Conservation (phyloP, 2,329 filamentous ascomycete species). For the Aaosphaeria arxii region DNA sequence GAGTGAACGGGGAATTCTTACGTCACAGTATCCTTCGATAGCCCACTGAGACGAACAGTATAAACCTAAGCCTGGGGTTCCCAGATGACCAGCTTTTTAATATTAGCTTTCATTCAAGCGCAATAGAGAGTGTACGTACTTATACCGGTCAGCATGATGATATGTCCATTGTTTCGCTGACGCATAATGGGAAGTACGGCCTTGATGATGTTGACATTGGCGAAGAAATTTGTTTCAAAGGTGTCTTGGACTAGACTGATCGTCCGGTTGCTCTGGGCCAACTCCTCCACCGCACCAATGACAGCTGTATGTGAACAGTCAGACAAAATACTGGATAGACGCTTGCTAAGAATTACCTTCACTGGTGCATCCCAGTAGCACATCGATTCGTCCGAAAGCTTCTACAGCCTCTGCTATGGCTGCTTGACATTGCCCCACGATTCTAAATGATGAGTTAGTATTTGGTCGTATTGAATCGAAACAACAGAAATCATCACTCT, state of each 20-base stretch:
- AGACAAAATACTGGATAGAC: not conserved
- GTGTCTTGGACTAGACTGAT: slow-evolving; percentile 81
- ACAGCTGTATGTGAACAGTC: slow-evolving; percentile 55
- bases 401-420: slow-evolving; percentile 83
- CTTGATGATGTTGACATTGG: slow-evolving; percentile 93
- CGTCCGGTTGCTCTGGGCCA: slow-evolving; percentile 69
- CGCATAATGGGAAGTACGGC: slow-evolving; percentile 78
- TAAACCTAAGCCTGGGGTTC: slow-evolving; percentile 85
- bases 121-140: slow-evolving; percentile 42
- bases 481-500: not conserved
- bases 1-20: slow-evolving; percentile 15
- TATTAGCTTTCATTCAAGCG: slow-evolving; percentile 11
- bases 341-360: slow-evolving; percentile 58
- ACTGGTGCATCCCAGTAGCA: slow-evolving; percentile 83
- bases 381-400: slow-evolving; percentile 83
- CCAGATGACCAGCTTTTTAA: slow-evolving; percentile 70
- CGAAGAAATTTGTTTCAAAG: slow-evolving; percentile 94
- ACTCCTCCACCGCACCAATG: slow-evolving; percentile 86
- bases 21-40: slow-evolving; percentile 92
- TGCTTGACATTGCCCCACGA: slow-evolving; percentile 71
- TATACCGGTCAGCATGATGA: slow-evolving; percentile 85
- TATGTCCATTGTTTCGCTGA: slow-evolving; percentile 77
- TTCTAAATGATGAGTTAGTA: slow-evolving; percentile 33
- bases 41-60: slow-evolving; percentile 94
- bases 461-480: not conserved